Conservation (phyloP, 768 basidiomycete species). For the Favolaschia claudopus region DNA sequence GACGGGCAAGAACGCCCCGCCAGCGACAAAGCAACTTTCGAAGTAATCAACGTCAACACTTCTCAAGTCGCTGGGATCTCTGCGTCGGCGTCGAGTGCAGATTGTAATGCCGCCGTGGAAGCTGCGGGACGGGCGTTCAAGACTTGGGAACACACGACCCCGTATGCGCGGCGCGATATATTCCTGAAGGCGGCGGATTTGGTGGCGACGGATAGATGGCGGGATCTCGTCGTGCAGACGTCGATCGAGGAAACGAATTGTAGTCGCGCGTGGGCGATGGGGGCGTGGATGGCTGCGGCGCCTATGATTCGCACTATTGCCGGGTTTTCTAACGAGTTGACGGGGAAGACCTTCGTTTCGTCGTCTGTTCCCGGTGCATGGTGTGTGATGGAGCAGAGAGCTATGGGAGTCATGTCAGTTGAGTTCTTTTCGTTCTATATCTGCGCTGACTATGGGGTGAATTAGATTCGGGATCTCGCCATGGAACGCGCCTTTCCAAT, state of each 20-base stretch:
- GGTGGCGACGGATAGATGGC: slow-evolving; percentile 50
- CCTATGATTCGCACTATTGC: slow-evolving; percentile 38
- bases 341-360: slow-evolving; percentile 54
- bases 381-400: slow-evolving; percentile 52
- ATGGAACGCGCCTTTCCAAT: slow-evolving; percentile 60
- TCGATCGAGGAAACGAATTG: slow-evolving; percentile 51
- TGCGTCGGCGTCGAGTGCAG: slow-evolving; percentile 54
- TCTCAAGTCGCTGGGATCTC: slow-evolving; percentile 50
- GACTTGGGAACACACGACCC: slow-evolving; percentile 52
- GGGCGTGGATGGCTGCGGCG: slow-evolving; percentile 30
- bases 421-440: neutral
- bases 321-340: slow-evolving; percentile 44
- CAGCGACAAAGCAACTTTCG: slow-evolving; percentile 47
- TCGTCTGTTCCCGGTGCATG: slow-evolving; percentile 49
- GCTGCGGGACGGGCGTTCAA: slow-evolving; percentile 54
- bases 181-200: slow-evolving; percentile 58
- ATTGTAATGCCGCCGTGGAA: slow-evolving; percentile 53
- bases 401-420: slow-evolving; percentile 61
- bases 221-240: slow-evolving; percentile 39
- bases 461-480: slow-evolving; percentile 62
- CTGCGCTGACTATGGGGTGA: neutral
- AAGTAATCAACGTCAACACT: slow-evolving; percentile 53
- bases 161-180: slow-evolving; percentile 48
- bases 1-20: slow-evolving; percentile 42
- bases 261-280: slow-evolving; percentile 25